Percentiles rank a stretch among this genome's conserved stretches.
Conservation (phyloP, 805 yeast genomes). For the Candida wancherniae region DNA sequence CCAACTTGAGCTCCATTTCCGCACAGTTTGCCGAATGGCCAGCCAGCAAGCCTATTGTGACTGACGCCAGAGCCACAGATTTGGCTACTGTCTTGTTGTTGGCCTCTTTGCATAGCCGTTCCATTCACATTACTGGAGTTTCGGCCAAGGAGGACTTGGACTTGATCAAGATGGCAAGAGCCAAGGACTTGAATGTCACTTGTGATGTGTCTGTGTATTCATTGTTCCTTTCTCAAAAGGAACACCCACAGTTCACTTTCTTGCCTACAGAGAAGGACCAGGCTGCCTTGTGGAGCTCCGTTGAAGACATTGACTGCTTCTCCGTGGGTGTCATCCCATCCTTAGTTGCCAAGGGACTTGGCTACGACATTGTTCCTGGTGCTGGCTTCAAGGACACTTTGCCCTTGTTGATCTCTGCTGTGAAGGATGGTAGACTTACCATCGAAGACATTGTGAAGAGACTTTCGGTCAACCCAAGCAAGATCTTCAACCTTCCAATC, state of each 20-base stretch:
- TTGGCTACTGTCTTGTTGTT: constrained; percentile 86
- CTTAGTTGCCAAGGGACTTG: constrained; percentile 60
- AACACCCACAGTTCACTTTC: constrained; percentile 64
- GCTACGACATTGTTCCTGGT: constrained; percentile 60
- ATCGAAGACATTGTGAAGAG: constrained; percentile 65
- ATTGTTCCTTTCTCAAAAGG: constrained; percentile 68
- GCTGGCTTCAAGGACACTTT: constrained; percentile 75
- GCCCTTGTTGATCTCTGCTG: constrained; percentile 79
- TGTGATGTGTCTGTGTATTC: constrained; percentile 84
- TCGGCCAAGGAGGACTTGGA: constrained; percentile 76
- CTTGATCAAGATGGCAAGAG: constrained; percentile 79
- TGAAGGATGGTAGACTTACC: constrained; percentile 65
- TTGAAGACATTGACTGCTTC: constrained; percentile 76
- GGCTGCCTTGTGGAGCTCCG: constrained; percentile 71
- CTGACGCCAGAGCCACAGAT: constrained; percentile 89
- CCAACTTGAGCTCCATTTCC: constrained; percentile 73
- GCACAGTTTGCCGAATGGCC: constrained; percentile 86
- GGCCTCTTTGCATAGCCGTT: constrained; percentile 80
- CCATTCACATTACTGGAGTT: constrained; percentile 86
- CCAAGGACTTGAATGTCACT: constrained; percentile 74
- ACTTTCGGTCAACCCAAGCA: constrained; percentile 76
- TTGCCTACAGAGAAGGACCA: constrained; percentile 82
- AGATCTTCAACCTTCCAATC: constrained; percentile 76
- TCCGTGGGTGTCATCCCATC: constrained; percentile 80
- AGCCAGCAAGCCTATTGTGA: constrained; percentile 71